Base-by-base conservation (phyloP, 1,284 basidiomycete species). In the Naganishia albida region DNA sequence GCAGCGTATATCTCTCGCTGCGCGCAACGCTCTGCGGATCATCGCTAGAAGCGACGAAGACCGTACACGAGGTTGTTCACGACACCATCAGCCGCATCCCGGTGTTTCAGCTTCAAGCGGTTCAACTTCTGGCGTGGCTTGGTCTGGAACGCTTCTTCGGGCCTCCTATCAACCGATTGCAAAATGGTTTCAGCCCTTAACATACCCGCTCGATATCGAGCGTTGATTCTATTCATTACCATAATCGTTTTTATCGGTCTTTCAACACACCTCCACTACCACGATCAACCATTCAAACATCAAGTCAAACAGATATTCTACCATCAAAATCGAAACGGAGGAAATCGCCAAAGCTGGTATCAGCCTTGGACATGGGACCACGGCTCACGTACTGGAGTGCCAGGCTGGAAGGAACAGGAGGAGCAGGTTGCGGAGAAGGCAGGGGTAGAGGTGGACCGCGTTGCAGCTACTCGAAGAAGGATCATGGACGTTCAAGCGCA, bases 171-270 rank as follows among this genome's bases (percentile, higher is more conserved):
- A 1, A 18, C 7, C 50, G 15, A 3, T 26, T 28, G 7, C 28
- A 39, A n/a, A 20, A 53, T 53, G 51, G 16, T 53, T 16, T 12
- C 51, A 18, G 8, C 34, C 18, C 51, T 48, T 34, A 34, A 10
- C 13, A 60, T 60, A 39, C 46, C 57, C 23, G 7, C 57, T 10
- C 46, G 57, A 49, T 60, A 50, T 34, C 57, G 57, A 1, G 38
- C 57, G 7, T 20, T 50, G 10, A 15, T 34, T 15, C 15, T 60
- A 15, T 6, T 60, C 23, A 20, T 34, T 34, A 38, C 20, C 23
- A 18, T 60, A 28, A 2, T 60, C 20, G 38, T 20, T 15, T 28
- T 50, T 7, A 25, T 50, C 57, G 48, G 57, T 30, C 46, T 60
- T 7, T 49, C 25, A 20, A 25, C 23, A 26, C 57, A 60, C 43